Evolutionary conservation across 2,329 filamentous ascomycete genomes (phyloP).

Genomic region (Botryotinia convoluta): DNA sequence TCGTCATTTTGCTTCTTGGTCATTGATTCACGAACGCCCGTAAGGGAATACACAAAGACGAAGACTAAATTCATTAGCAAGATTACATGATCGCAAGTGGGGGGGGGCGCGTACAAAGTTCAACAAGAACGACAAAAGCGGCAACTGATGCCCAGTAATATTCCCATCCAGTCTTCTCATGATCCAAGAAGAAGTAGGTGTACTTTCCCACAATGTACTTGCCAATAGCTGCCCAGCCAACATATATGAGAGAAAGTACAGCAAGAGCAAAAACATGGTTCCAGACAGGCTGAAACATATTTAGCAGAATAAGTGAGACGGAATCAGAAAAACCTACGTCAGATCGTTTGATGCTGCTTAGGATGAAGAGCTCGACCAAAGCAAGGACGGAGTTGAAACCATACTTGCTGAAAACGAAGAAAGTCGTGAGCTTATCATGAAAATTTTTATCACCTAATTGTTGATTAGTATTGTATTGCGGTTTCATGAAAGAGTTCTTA

Average conservation of each 20-base stretch:
- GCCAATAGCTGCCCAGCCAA: slow-evolving; percentile 37
- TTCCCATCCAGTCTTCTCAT: slow-evolving; percentile 32
- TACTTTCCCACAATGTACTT: slow-evolving; percentile 32
- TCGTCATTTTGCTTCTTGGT: slow-evolving; percentile 27
- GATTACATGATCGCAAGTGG: background rate
- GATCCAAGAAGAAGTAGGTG: slow-evolving; percentile 37
- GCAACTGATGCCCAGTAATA: slow-evolving; percentile 28
- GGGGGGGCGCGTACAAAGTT: slow-evolving; percentile 30
- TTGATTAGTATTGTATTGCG: slow-evolving; percentile 20
- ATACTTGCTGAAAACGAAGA: slow-evolving; percentile 34
- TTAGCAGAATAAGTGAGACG: slow-evolving; percentile 20
- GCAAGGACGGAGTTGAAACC: slow-evolving; percentile 35
- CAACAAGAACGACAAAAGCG: slow-evolving; percentile 26
- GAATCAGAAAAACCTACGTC: slow-evolving; percentile 29
- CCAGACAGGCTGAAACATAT: slow-evolving; percentile 28
- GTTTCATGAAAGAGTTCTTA: slow-evolving; percentile 8
- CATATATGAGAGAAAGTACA: slow-evolving; percentile 31
- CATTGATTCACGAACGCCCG: slow-evolving; percentile 28
- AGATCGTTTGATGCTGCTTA: slow-evolving; percentile 37
- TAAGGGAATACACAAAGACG: slow-evolving; percentile 28
- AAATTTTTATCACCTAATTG: slow-evolving; percentile 29
- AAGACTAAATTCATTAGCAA: slow-evolving; percentile 25
- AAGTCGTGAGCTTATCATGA: slow-evolving; percentile 28
- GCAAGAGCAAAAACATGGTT: slow-evolving; percentile 31
- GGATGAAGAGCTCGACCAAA: slow-evolving; percentile 37